These are phyloP conservation scores for Fusarium sp. DNA, from an alignment of 2,329 filamentous ascomycete species.

Conservation along the genomic window DNA sequence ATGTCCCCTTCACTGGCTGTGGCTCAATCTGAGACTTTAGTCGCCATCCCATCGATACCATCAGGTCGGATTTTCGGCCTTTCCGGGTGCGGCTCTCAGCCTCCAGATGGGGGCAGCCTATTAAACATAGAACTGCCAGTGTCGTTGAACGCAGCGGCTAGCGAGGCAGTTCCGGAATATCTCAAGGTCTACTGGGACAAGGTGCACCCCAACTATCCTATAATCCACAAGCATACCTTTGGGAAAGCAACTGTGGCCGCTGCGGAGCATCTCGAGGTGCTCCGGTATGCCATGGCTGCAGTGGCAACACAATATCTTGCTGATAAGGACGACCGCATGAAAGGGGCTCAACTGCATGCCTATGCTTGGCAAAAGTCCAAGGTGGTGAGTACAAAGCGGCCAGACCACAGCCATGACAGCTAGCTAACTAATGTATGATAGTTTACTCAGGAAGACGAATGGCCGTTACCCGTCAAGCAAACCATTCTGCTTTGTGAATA, in stretches of 20 bases:
- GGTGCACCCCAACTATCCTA: slow-evolving; percentile 61
- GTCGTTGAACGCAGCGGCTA: slow-evolving; percentile 54
- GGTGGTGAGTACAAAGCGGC: slow-evolving; percentile 56
- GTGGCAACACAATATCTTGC: slow-evolving; percentile 64
- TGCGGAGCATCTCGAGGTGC: slow-evolving; percentile 55
- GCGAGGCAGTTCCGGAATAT: slow-evolving; percentile 61
- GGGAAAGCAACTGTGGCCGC: slow-evolving; percentile 49
- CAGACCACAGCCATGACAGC: not conserved
- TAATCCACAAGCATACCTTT: slow-evolving; percentile 62
- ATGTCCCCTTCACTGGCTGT: slow-evolving; percentile 61
- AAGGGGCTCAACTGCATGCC: slow-evolving; percentile 63
- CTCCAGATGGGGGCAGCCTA: slow-evolving; percentile 54
- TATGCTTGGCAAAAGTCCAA: slow-evolving; percentile 63
- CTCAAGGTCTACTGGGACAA: slow-evolving; percentile 66
- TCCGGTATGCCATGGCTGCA: slow-evolving; percentile 69
- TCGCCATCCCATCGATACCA: slow-evolving; percentile 58
- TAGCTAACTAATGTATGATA: slow-evolving; percentile 44
- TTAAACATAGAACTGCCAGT: slow-evolving; percentile 46
- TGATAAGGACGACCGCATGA: slow-evolving; percentile 61
- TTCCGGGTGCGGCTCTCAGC: slow-evolving; percentile 55
- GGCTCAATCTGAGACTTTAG: slow-evolving; percentile 62
- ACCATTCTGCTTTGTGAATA: slow-evolving; percentile 67
- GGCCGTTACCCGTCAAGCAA: slow-evolving; percentile 65
- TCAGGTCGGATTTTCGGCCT: slow-evolving; percentile 50
- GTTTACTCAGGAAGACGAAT: slow-evolving; percentile 55